Conservation (phyloP, 148 eudicot species). For the Bassia scoparia region DNA sequence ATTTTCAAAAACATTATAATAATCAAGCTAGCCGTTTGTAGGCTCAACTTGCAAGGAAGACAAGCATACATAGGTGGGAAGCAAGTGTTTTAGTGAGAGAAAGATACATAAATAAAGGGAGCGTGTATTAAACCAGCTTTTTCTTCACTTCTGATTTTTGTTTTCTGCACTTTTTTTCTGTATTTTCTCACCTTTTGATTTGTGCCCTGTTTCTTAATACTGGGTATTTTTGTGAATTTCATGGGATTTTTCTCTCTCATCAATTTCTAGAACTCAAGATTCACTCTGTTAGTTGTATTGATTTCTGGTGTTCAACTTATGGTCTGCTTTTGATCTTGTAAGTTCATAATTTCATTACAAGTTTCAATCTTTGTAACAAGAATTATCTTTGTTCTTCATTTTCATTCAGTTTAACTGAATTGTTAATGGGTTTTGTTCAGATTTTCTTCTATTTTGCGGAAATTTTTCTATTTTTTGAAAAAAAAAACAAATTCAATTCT, state of each 20-base stretch:
- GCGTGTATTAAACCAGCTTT: slow-evolving; percentile 10
- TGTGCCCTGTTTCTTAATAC: background rate
- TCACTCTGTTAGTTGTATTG: background rate
- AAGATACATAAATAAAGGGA: background rate
- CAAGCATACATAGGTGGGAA: slow-evolving; percentile 11
- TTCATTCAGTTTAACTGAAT: background rate
- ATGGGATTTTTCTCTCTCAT: background rate
- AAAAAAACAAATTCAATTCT: no score
- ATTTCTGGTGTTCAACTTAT: background rate
- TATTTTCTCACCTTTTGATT: slow-evolving; percentile 16
- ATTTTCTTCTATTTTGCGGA: background rate
- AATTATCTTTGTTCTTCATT: background rate
- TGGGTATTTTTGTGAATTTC: slow-evolving; percentile 10
- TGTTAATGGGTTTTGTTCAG: background rate
- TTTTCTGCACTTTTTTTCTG: background rate
- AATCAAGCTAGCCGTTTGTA: slow-evolving; percentile 33
- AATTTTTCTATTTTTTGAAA: background rate
- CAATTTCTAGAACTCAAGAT: background rate
- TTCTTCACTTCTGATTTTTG: background rate
- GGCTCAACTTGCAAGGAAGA: background rate
- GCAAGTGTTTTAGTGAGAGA: no score
- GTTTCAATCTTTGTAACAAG: slow-evolving; percentile 11
- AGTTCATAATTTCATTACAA: slow-evolving; percentile 14
- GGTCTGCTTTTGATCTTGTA: background rate
- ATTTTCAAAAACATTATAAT: background rate